Evolutionary conservation across 179 eudicot species (phyloP), one percentile per base, ranked within the genome.

Genomic region (Beta macrorhiza): DNA sequence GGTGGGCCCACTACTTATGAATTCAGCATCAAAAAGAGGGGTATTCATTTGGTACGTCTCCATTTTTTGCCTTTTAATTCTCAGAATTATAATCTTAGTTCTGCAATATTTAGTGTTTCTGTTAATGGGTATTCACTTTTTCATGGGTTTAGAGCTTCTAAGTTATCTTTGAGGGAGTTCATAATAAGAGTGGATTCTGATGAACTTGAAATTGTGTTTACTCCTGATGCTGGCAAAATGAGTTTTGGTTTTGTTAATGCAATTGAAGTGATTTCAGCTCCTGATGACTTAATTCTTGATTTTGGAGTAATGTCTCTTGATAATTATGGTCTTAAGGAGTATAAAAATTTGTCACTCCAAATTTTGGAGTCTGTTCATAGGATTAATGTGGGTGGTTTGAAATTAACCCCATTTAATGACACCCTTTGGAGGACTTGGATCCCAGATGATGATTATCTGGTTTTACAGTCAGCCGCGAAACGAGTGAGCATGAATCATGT

Each of bases 401-500:
- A 80, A 20, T 20, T 93, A 45, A 92, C 93, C 65, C 96, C 97
- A 29, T 93, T 90, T 68, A 93, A 90, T 83, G 97, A 92, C 70
- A 86, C 93, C 19, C 92, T 93, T 75, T 93, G 95, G 97, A 89
- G 95, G 62, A 89, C 79, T 86, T 92, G 97, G 97, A 75, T 88
- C 3, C 91, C 95, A 55, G 95, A 92, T 86, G 88, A 89, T 47
- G 90, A 82, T 82, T 92, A 81, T 82, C 75, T 89, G 57, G 81
- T 84, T 45, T 64, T 92, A 76, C 80, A 90, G 86, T 84, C 92
- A 8, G 89, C 97, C 74, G 98, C 97, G 1, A 90, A 85, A 78
- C 78, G 78, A 73, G 92, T 89, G 12, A 81, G 55, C 7, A 87
- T 88, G 0, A 49, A 82, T 7, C 81, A 85, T 57, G 13, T 81